phyloP scores from a whole-genome alignment of 2,329 filamentous ascomycete species.

The Aspergillus cejpii region DNA sequence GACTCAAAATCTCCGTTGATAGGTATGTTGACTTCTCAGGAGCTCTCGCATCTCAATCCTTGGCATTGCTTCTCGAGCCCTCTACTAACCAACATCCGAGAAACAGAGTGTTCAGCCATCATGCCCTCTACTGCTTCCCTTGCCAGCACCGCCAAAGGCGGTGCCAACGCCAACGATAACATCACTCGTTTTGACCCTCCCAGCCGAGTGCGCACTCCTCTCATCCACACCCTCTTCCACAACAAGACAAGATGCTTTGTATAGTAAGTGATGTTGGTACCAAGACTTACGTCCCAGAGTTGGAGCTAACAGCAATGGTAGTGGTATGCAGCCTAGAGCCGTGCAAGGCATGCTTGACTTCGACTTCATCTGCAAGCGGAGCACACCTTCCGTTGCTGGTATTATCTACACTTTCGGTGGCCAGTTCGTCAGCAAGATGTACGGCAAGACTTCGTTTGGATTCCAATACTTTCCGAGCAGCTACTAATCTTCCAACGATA shows the following conservation, averaged over 20 bases:
- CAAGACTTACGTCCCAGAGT: neutral
- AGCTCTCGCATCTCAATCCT: neutral
- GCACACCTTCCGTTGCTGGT: conserved; percentile 90
- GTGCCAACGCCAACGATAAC: conserved; percentile 84
- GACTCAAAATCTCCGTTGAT: conserved; percentile 17
- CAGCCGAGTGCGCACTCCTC: conserved; percentile 84
- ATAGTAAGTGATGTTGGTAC: conserved; percentile 56
- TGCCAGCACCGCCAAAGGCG: conserved; percentile 46
- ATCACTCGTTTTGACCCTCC: conserved; percentile 93
- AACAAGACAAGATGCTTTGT: conserved; percentile 99
- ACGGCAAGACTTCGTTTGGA: conserved; percentile 19
- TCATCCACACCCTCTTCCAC: conserved; percentile 90
- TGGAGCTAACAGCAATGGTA: conserved; percentile 27
- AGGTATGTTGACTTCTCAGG: conserved; percentile 8
- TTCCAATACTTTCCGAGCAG: neutral
- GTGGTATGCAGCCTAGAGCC: conserved; percentile 89
- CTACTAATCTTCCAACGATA: conserved; percentile 21
- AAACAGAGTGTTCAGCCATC: conserved; percentile 30
- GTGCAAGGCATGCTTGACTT: conserved; percentile 96
- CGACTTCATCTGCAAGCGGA: conserved; percentile 99
- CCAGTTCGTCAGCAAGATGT: conserved; percentile 99
- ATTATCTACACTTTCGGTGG: conserved; percentile 99
- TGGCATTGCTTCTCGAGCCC: neutral
- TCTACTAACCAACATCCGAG: neutral
- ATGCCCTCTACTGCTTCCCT: conserved; percentile 52